Evolutionary conservation across 768 basidiomycete species (phyloP).

Genomic region (Phallus indusiatus): DNA sequence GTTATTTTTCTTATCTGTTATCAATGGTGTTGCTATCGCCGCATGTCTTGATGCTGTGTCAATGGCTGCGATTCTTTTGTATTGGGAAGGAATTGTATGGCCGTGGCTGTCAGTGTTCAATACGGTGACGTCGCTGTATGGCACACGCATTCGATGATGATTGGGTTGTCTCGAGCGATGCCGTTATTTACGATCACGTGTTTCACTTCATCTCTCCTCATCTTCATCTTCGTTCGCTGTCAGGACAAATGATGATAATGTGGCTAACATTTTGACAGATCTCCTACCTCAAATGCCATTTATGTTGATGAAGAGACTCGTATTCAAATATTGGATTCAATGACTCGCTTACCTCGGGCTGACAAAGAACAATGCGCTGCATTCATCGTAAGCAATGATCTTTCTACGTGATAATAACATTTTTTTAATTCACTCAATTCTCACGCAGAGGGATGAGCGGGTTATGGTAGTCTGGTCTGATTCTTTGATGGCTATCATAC

Average conservation of each 20-base stretch:
- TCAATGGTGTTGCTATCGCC: background rate
- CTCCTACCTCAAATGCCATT: conserved; percentile 29
- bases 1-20: background rate
- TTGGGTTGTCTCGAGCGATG: background rate
- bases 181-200: background rate
- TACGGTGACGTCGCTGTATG: too few relatives aligned
- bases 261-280: background rate
- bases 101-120: too few relatives aligned
- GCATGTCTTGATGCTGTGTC: background rate
- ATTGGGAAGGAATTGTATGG: too few relatives aligned
- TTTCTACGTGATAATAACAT: background rate
- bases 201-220: background rate
- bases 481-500: conserved; percentile 70
- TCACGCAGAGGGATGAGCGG: conserved; percentile 63
- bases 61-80: too few relatives aligned
- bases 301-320: conserved; percentile 73
- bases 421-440: background rate
- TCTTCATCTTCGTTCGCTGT: background rate
- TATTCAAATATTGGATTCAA: conserved; percentile 75
- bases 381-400: conserved; percentile 51
- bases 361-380: conserved; percentile 91
- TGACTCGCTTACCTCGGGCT: conserved; percentile 57
- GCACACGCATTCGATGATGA: too few relatives aligned
- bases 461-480: conserved; percentile 83
- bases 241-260: background rate